Conservation (phyloP, 1,139 yeast genomes). For the Geotrichum macrosporum region DNA sequence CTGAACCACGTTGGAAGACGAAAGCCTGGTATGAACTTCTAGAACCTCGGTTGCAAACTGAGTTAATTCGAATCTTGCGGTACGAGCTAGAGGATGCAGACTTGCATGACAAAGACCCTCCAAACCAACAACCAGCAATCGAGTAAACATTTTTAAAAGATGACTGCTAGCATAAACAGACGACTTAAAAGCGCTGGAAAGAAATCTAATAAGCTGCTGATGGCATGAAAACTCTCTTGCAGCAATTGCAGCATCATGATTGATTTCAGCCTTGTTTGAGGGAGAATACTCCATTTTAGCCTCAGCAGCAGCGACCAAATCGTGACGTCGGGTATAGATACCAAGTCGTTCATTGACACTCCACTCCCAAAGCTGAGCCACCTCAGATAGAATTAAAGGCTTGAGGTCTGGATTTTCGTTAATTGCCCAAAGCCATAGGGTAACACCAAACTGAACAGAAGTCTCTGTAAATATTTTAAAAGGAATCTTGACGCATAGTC, state of each 20-base stretch:
- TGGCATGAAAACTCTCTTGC: slow-evolving; percentile 67
- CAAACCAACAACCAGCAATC: slow-evolving; percentile 58
- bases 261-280: slow-evolving; percentile 60
- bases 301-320: slow-evolving; percentile 59
- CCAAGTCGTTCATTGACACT: slow-evolving; percentile 61
- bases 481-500: slow-evolving; percentile 57
- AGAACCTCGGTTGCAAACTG: slow-evolving; percentile 64
- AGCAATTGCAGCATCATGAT: slow-evolving; percentile 49
- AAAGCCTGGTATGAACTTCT: slow-evolving; percentile 45
- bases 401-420: slow-evolving; percentile 61
- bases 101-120: slow-evolving; percentile 54
- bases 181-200: slow-evolving; percentile 81
- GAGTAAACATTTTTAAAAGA: slow-evolving; percentile 63
- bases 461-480: slow-evolving; percentile 59
- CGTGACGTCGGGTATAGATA: slow-evolving; percentile 57
- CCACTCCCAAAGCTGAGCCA: slow-evolving; percentile 63
- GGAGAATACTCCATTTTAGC: slow-evolving; percentile 87
- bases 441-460: slow-evolving; percentile 62
- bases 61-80: slow-evolving; percentile 68
- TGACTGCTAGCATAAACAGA: slow-evolving; percentile 70
- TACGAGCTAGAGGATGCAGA: slow-evolving; percentile 75
- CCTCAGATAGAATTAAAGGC: slow-evolving; percentile 61
- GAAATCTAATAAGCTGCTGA: slow-evolving; percentile 58
- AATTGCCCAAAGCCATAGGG: slow-evolving; percentile 77
- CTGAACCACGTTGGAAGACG: slow-evolving; percentile 37